Evolutionary conservation across 1,139 yeast genomes (phyloP).

Genomic region (Geotrichum aggregatum): DNA sequence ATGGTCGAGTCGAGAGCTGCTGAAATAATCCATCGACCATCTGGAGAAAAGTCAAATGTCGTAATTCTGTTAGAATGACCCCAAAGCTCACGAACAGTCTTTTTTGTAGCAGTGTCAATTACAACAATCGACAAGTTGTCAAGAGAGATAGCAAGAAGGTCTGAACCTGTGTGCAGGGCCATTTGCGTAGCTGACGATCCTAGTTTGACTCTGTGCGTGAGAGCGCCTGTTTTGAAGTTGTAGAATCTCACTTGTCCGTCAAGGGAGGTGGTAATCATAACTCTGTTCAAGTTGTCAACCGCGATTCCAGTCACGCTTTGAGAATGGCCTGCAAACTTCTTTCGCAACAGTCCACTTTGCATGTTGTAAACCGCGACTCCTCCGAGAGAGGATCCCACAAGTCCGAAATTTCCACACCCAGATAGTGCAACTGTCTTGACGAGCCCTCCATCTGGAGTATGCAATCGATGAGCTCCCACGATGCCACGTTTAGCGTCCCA

Average conservation of each 20-base stretch:
- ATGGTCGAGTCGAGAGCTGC: slow-evolving; percentile 81
- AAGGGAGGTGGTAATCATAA: slow-evolving; percentile 79
- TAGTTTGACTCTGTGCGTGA: slow-evolving; percentile 62
- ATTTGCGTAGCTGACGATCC: slow-evolving; percentile 75
- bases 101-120: slow-evolving; percentile 75
- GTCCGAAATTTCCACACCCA: slow-evolving; percentile 91
- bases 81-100: slow-evolving; percentile 77
- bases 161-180: slow-evolving; percentile 76
- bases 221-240: slow-evolving; percentile 65
- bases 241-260: slow-evolving; percentile 89
- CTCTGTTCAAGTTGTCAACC: slow-evolving; percentile 82
- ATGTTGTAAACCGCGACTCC: slow-evolving; percentile 84
- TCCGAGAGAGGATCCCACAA: slow-evolving; percentile 88
- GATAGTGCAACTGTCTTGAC: slow-evolving; percentile 80
- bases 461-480: slow-evolving; percentile 67
- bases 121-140: slow-evolving; percentile 85
- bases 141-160: slow-evolving; percentile 75
- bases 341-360: slow-evolving; percentile 81
- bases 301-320: slow-evolving; percentile 85
- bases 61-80: slow-evolving; percentile 92
- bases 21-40: slow-evolving; percentile 92
- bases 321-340: slow-evolving; percentile 58
- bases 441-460: slow-evolving; percentile 73
- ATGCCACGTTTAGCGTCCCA: slow-evolving; percentile 86
- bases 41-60: slow-evolving; percentile 84